Evolutionary conservation across 2,329 filamentous ascomycete species (phyloP), one percentile per base, ranked within the genome.

Genomic region (Ophiostoma ulmi): DNA sequence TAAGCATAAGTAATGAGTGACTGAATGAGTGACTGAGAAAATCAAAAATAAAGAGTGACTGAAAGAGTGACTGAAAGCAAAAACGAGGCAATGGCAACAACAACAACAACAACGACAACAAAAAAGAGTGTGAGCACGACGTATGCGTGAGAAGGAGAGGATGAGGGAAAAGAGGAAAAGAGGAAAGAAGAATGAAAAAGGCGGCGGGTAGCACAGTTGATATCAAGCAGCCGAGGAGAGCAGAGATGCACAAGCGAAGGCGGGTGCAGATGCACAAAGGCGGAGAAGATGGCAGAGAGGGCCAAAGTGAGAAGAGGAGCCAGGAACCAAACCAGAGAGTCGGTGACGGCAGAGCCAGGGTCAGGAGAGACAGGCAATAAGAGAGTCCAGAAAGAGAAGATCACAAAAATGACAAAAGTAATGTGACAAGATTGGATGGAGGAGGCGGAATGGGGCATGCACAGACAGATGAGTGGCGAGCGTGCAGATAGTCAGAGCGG

Each of bases 111-210:
- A 14, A n/a, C 31, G 3, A 13, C 55, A 35, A 31, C 31, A 61
- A 22, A 61, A 61, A 61, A 22, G 52, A 64, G 22, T 35, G 52
- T 58, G 63, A 39, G 63, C 63, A 65, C 63, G 63, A 39, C 67
- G 52, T 36, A 7, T 41, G 48, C 41, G 65, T 55, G 13, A 44
- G 20, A 48, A 41, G 36, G 64, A 22, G 26, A 38, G 38, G 36
- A 14, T 39, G 63, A 69, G 68, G 66, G 58, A 68, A 65, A 67
- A 64, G 38, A 72, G 70, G 67, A 35, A 58, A 66, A 41, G 67
- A 66, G 26, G 70, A 71, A 71, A 52, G 35, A 69, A 41, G 26
- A 35, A 70, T 72, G 69, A 73, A 71, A 44, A 48, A 26, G 67
- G 10, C 64, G 36, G 36, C 58, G 65, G 64, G 55, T 65, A 64